phyloP scores from a whole-genome alignment of 2,329 filamentous ascomycete genomes.

The Colletotrichum gigasporum region DNA sequence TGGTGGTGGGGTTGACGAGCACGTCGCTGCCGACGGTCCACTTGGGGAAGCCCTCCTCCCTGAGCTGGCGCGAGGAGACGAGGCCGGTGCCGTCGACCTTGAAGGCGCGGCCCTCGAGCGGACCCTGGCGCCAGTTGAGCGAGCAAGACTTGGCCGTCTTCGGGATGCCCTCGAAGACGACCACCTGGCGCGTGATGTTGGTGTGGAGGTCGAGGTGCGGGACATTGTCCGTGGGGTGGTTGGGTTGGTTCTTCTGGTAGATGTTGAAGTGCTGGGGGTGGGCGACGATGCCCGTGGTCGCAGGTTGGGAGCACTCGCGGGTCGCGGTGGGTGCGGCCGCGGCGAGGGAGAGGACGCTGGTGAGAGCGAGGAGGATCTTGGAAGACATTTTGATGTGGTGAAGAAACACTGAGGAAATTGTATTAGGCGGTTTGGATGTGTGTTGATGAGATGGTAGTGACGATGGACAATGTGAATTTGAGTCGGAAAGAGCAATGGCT shows the following conservation, averaged over 20 bases:
- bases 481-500: neutral
- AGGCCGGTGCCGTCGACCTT: slow-evolving; percentile 43
- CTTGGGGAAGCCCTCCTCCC: slow-evolving; percentile 11
- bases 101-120: slow-evolving; percentile 47
- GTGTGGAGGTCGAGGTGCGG: slow-evolving; percentile 36
- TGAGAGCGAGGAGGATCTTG: slow-evolving; percentile 2
- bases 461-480: neutral
- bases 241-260: slow-evolving; percentile 9
- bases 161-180: slow-evolving; percentile 44
- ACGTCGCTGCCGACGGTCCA: slow-evolving; percentile 6
- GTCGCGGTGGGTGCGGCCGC: neutral
- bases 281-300: neutral
- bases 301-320: slow-evolving; percentile 5
- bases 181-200: slow-evolving; percentile 39
- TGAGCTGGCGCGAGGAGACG: slow-evolving; percentile 19
- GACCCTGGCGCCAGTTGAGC: slow-evolving; percentile 45
- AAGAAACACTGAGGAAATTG: neutral
- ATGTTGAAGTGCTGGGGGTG: slow-evolving; percentile 29
- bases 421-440: neutral
- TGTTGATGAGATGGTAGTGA: neutral
- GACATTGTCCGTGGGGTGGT: slow-evolving; percentile 22
- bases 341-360: slow-evolving; percentile 2
- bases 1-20: slow-evolving; percentile 17
- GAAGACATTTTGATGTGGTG: neutral
- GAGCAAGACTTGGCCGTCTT: slow-evolving; percentile 37